Percentiles rank a stretch among this genome's conserved stretches.
These are phyloP conservation scores for Rosa multiflora DNA, from an alignment of 306 rosid genomes.

Conservation along the genomic window DNA sequence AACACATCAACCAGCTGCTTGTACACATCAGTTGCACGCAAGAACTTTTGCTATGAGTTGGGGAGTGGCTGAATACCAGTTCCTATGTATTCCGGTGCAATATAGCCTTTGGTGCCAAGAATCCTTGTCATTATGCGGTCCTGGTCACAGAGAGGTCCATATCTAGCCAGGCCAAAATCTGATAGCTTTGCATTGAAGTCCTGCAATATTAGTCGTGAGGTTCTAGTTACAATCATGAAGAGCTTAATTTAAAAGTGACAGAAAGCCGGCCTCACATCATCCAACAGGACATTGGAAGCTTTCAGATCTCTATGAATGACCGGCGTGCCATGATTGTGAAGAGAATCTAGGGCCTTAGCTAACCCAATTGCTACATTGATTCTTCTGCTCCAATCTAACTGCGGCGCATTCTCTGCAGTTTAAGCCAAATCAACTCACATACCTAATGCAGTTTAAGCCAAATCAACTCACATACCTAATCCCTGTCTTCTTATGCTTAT, in stretches of 20 bases:
- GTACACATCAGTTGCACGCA: background rate
- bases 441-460: background rate
- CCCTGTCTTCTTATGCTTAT: background rate
- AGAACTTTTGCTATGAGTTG: background rate
- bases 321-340: slow-evolving; percentile 43
- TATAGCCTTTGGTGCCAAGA: slow-evolving; percentile 51
- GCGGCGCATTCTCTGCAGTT: slow-evolving; percentile 23
- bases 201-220: slow-evolving; percentile 26
- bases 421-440: background rate
- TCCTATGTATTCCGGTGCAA: slow-evolving; percentile 41
- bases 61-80: slow-evolving; percentile 29
- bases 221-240: background rate
- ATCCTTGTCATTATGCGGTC: slow-evolving; percentile 36
- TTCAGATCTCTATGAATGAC: slow-evolving; percentile 56
- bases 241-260: background rate
- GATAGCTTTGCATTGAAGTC: slow-evolving; percentile 42
- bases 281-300: slow-evolving; percentile 50
- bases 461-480: background rate
- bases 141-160: slow-evolving; percentile 40
- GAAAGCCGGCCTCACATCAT: slow-evolving; percentile 39
- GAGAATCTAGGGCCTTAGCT: slow-evolving; percentile 49
- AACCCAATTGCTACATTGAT: slow-evolving; percentile 47
- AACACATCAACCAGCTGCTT: background rate
- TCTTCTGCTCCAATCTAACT: slow-evolving; percentile 46
- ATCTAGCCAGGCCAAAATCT: slow-evolving; percentile 47